Percentiles rank a stretch among this genome's conserved stretches.
phyloP scores from a whole-genome alignment of 192 early-diverging fungal species.

The Lobosporangium transversale region DNA sequence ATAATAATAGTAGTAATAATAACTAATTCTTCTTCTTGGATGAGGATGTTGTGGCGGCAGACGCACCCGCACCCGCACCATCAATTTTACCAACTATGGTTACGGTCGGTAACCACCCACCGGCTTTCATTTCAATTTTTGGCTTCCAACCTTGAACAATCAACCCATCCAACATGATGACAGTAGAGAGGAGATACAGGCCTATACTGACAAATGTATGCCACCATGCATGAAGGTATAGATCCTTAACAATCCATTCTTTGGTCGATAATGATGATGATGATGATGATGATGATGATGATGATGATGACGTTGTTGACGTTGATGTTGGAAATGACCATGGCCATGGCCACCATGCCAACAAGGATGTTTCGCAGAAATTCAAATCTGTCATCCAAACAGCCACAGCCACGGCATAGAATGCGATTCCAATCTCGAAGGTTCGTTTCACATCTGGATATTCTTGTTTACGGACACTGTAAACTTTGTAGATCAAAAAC shows the following conservation, averaged over 20 bases:
- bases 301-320: background rate
- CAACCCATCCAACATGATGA: constrained; percentile 58
- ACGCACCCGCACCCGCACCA: no score
- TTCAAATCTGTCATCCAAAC: constrained; percentile 50
- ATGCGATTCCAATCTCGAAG: constrained; percentile 37
- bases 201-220: constrained; percentile 68
- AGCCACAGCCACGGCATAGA: constrained; percentile 26
- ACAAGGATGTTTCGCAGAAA: constrained; percentile 33
- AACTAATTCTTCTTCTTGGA: no score
- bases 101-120: constrained; percentile 39
- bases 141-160: constrained; percentile 39
- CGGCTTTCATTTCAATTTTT: constrained; percentile 26
- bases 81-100: constrained; percentile 4
- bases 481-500: constrained; percentile 36
- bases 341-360: constrained; percentile 5
- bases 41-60: no score
- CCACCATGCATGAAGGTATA: constrained; percentile 71
- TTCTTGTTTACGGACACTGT: constrained; percentile 23
- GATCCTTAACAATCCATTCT: constrained; percentile 56
- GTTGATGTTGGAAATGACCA: background rate
- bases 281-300: background rate
- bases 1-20: no score
- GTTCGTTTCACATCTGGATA: constrained; percentile 42
- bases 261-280: background rate
- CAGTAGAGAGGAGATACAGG: constrained; percentile 64